Base-by-base conservation (phyloP, 2,329 filamentous ascomycete species). In the Chrysoporthe austroafricana region DNA sequence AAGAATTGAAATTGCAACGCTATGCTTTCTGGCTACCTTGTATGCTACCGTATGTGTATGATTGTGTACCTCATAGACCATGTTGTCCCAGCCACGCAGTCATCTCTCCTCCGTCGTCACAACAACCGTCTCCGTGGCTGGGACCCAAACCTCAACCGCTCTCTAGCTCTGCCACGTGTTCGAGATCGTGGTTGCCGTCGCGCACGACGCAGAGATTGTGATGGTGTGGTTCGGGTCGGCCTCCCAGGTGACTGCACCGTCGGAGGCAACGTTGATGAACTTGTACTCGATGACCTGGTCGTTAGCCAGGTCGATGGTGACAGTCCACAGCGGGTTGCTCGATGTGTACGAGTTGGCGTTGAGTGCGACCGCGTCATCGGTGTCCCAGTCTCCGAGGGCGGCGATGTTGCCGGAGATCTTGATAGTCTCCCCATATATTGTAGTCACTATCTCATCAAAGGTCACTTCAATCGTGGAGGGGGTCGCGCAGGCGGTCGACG, bases 211-310 rank as follows among this genome's bases (percentile, higher is more conserved):
- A 0, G 77, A 69, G 8, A 81, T 77, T 3, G 77, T 79, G 69
- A 79, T 79, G 21, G 74, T 73, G 57, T 80, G 82, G 74, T 87
- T 84, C 0, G 84, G 82, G 62, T 90, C 90, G 61, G 79, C 81
- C 79, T 93, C 90, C 90, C 90, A 93, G 2, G 78, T 81, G 9
- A 90, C 77, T 0, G 78, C 79, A 0, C 88, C 86, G 72, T 85
- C 83, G 0, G 77, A 73, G 67, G 82, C 81, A 54, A 90, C 83
- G 62, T 86, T 85, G 72, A 93, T 85, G 74, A 87, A 93, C 80
- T 93, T 92, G 77, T 92, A 93, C 79, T 88, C 73, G 56, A 93
- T 80, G 2, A 76, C 78, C 60, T 81, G 80, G 2, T 89, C 90
- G 0, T 86, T 81, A 0, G 81, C 77, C 18, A 93, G 76, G 1